Base-by-base conservation (phyloP, 257 asterid species). In the Craterostigma plantagineum region DNA sequence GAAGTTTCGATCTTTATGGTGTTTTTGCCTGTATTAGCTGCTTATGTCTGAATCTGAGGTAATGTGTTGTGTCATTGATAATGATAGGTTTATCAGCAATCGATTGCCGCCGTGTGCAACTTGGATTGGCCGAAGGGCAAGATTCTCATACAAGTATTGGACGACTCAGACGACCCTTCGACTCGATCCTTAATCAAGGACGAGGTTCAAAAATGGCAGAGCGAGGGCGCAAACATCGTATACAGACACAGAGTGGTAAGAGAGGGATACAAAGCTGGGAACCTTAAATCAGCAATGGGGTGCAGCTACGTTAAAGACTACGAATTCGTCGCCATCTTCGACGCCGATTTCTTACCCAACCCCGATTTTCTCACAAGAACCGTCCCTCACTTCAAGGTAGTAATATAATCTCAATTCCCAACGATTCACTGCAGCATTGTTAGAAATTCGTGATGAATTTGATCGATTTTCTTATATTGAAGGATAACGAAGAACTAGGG, bases 181-280 rank as follows among this genome's bases (percentile, higher is more conserved):
- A 57, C 75, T 0, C 61, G 51, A 46, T 52, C 49, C 3, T 33
- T 74, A 60, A 70, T 74, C 38, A 61, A 67, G 42, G 78, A 70
- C 18, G 83, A 74, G 44, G 76, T 70, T 11, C 58, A 58, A 7
- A 69, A 67, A 45, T 74, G 83, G 83, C 69, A 60, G 52, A 59
- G 61, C n/a, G 71, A 70, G 11, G 83, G 79, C 41, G 71, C 64
- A 44, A 67, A 70, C 60, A 74, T 74, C 42, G 46, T 70, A 5
- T 74, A 74, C 38, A 40, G 79, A 52, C 79, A 70, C 45, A 63
- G 84, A 30, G 72, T 70, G 38, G 62, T 64, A 39, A 54, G 84
- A 46, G 78, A 71, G 10, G 84, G 84, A 33, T 74, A 74, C 54
- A 74, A 74, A 44, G 84, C 79, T 9, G 84, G 84, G 8, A 74